Percentiles rank a stretch among this genome's conserved stretches.
These are phyloP conservation scores for Macaranga tanarius DNA, from an alignment of 441 rosid genomes.

Conservation along the genomic window DNA sequence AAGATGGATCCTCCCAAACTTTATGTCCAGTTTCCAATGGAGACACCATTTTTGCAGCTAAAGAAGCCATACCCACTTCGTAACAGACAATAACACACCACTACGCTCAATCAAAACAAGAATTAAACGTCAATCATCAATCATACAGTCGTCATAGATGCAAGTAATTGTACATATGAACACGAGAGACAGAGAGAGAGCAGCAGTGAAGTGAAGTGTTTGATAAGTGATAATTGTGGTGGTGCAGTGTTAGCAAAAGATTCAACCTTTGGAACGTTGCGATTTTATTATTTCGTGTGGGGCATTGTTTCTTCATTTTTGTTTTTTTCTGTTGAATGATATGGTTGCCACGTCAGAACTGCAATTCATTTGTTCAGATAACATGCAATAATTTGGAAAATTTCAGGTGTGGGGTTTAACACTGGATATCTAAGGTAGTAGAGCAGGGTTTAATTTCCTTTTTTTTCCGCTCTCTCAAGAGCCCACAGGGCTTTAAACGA, in stretches of 20 bases:
- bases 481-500: too few species aligned
- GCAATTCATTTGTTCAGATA: not conserved
- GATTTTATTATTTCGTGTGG: not conserved
- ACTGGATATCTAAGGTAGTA: too few species aligned
- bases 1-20: constrained; percentile 84
- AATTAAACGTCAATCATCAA: not conserved
- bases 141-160: not conserved
- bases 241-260: not conserved
- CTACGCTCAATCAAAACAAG: not conserved
- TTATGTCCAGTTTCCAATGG: constrained; percentile 57
- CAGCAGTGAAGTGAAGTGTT: not conserved
- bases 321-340: not conserved
- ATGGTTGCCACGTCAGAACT: constrained; percentile 3
- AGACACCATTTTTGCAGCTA: constrained; percentile 48
- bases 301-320: too few species aligned
- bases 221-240: not conserved
- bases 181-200: not conserved
- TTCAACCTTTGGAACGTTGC: not conserved
- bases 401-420: too few species aligned
- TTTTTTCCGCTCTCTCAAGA: too few species aligned
- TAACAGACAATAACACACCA: not conserved
- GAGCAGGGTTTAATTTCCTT: too few species aligned
- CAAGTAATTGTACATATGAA: not conserved
- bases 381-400: not conserved
- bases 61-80: constrained; percentile 45